Percentiles rank a stretch among this genome's conserved stretches.
Evolutionary conservation across 352 stramenopile genomes (phyloP).

Genomic region (Phytophthora ohioensis): DNA sequence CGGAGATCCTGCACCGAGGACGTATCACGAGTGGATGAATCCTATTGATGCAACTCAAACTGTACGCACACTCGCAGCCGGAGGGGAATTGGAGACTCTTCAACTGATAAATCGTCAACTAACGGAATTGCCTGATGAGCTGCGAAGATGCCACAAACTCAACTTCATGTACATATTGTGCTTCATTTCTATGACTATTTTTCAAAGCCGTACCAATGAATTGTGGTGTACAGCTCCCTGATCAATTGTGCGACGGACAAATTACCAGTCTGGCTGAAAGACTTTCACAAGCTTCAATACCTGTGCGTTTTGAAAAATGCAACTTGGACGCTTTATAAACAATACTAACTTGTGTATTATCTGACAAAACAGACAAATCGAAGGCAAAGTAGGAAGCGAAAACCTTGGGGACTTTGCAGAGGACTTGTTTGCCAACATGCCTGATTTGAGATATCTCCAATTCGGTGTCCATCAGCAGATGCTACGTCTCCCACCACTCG

Average conservation of each 20-base stretch:
- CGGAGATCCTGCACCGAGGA: constrained; percentile 31
- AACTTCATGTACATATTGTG: constrained; percentile 42
- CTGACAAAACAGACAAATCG: constrained; percentile 43
- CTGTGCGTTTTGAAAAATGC: constrained; percentile 33
- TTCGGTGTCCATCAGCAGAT: constrained; percentile 41
- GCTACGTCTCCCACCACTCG: constrained; percentile 32
- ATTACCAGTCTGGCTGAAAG: constrained; percentile 38
- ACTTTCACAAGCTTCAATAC: constrained; percentile 47
- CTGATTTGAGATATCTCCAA: constrained; percentile 45
- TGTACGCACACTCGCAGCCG: constrained; percentile 26
- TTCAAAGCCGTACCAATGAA: neutral
- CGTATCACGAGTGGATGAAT: constrained; percentile 45
- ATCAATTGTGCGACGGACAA: constrained; percentile 38
- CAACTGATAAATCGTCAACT: constrained; percentile 49
- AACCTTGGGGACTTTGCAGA: constrained; percentile 32
- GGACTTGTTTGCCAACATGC: constrained; percentile 46
- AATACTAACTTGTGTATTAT: neutral
- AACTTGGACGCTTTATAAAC: no score
- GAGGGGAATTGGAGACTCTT: constrained; percentile 38
- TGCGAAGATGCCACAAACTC: constrained; percentile 40
- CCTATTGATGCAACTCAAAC: constrained; percentile 32
- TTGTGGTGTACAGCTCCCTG: constrained; percentile 22
- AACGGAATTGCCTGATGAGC: constrained; percentile 28
- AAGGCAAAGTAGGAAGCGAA: constrained; percentile 37
- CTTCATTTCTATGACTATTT: neutral